Percentiles rank a stretch among this genome's conserved stretches.
Evolutionary conservation across 1,284 basidiomycete genomes (phyloP).

Genomic region (Sporisorium scitamineum): DNA sequence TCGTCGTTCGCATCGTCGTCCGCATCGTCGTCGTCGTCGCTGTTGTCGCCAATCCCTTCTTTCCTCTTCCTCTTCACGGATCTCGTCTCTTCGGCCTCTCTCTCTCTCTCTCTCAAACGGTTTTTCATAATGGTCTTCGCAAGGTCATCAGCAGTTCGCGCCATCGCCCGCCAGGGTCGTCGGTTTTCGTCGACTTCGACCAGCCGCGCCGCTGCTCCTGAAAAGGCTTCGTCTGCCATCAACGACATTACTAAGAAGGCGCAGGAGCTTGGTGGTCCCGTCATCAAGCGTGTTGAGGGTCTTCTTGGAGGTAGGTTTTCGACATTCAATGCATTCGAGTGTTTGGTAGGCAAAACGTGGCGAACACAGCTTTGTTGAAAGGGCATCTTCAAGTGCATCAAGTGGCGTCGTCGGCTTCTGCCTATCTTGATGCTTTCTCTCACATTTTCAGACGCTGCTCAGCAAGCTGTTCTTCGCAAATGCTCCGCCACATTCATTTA

Average conservation of each 20-base stretch:
- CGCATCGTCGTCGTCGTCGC: background rate
- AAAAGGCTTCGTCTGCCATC: constrained; percentile 41
- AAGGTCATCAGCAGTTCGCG: constrained; percentile 37
- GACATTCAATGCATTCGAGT: background rate
- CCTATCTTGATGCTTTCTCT: background rate
- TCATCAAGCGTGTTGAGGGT: constrained; percentile 51
- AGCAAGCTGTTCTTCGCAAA: background rate
- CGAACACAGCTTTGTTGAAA: background rate
- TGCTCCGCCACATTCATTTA: background rate
- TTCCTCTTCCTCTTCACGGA: background rate
- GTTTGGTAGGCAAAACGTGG: background rate
- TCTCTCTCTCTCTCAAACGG: background rate
- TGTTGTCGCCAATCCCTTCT: background rate
- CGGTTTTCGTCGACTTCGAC: constrained; percentile 22
- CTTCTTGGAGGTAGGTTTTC: constrained; percentile 58
- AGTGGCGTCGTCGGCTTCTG: background rate
- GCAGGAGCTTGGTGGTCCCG: constrained; percentile 59
- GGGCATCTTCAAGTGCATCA: background rate
- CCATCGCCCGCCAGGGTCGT: constrained; percentile 32
- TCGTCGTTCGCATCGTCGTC: constrained; percentile 1
- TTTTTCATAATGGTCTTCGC: constrained; percentile 25
- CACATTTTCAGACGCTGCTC: background rate
- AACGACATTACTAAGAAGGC: constrained; percentile 54
- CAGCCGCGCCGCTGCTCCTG: constrained; percentile 19
- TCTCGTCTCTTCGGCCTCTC: background rate